A percentile compares a stretch with the other conserved stretches of the same genome.
These are phyloP conservation scores for Actinidia polygama DNA, from an alignment of 179 eudicot species.

Conservation along the genomic window DNA sequence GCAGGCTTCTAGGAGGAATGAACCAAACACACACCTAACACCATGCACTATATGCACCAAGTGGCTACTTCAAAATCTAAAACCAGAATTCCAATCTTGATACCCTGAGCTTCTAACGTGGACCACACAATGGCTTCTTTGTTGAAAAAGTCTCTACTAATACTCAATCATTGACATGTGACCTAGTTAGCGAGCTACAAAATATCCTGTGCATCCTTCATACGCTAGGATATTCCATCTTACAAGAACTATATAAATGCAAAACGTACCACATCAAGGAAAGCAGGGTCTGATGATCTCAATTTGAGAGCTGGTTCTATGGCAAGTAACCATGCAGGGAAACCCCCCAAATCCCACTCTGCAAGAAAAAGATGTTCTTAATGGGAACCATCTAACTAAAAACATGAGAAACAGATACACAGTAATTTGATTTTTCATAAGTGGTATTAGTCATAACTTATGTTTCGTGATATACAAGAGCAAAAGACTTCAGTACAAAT, in stretches of 20 bases:
- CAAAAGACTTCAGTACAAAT: neutral
- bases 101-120: neutral
- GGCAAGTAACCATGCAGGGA: slow-evolving; percentile 93
- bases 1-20: slow-evolving; percentile 9
- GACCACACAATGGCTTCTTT: neutral
- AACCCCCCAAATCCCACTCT: slow-evolving; percentile 99
- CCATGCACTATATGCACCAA: neutral
- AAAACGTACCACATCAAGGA: slow-evolving; percentile 63
- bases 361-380: slow-evolving; percentile 29
- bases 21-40: neutral
- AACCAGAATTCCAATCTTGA: neutral
- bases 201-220: neutral
- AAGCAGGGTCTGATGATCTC: slow-evolving; percentile 87
- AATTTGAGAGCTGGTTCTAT: slow-evolving; percentile 73
- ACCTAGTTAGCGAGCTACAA: neutral
- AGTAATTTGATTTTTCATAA: too few relatives aligned
- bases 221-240: neutral
- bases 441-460: neutral
- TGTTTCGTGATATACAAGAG: neutral
- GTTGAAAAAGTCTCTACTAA: neutral
- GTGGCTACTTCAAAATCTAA: neutral
- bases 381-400: neutral
- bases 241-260: neutral
- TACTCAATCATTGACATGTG: neutral
- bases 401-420: neutral